phyloP scores from a whole-genome alignment of 257 asterid genomes.

The Paraleonurus japonicus region DNA sequence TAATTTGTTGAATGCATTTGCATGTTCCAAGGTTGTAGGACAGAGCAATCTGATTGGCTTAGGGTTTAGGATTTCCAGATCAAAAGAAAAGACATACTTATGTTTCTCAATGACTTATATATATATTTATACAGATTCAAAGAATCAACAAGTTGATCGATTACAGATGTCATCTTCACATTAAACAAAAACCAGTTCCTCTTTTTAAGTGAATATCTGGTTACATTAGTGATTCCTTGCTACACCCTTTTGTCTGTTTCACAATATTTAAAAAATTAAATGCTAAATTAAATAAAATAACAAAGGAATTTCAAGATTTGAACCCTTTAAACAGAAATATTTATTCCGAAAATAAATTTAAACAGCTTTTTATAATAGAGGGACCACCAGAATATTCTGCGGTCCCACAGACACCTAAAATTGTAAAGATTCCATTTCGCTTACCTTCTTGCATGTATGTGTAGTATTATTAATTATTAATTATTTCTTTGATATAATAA shows the following conservation, averaged over 20 bases:
- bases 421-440: constrained; percentile 31
- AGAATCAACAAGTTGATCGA: constrained; percentile 18
- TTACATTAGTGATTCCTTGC: constrained; percentile 18
- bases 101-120: constrained; percentile 31
- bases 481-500: constrained; percentile 7
- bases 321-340: constrained; percentile 13
- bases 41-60: constrained; percentile 24
- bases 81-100: constrained; percentile 39
- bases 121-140: not conserved
- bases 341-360: not conserved
- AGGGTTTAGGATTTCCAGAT: constrained; percentile 23
- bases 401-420: constrained; percentile 26
- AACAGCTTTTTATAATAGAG: constrained; percentile 11
- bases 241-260: constrained; percentile 20
- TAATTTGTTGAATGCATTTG: constrained; percentile 1
- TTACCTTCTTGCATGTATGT: not conserved
- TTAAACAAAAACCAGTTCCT: constrained; percentile 23
- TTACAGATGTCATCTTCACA: constrained; percentile 25
- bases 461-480: not conserved
- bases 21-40: constrained; percentile 46
- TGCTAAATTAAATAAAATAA: not conserved
- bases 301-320: not conserved
- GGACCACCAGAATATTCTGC: constrained; percentile 35
- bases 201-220: constrained; percentile 21
- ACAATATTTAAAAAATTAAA: not conserved